Evolutionary conservation across 176 grass and related monocot genomes (phyloP), one percentile per base, ranked within the genome.

Genomic region (Leersia perrieri): DNA sequence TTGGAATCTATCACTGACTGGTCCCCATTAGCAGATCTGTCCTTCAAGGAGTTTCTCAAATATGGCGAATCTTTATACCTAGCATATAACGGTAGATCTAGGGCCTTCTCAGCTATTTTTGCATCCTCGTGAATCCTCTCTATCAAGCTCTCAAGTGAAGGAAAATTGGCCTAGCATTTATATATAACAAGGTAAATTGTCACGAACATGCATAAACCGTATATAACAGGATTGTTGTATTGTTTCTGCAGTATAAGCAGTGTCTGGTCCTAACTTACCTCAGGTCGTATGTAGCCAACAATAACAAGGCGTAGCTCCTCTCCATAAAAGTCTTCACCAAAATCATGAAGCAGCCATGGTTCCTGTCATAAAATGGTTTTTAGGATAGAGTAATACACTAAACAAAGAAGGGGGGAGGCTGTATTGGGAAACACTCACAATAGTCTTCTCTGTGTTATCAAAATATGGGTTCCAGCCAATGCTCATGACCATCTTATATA

Each of bases 381-480:
- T 66, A 87, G 65, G 88, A 26, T 33, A 77, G 75, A 80, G 11
- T 82, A 68, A 73, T 81, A 77, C 4, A 63, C 70, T 35, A 23
- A 53, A 44, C n/a, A 82, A 81, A 5, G 33, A 85, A 25, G 25
- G 16, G 27, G n/a, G n/a, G n/a, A n/a, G n/a, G 42, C 44, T 70
- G n/a, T 53, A 33, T 38, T 80, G 34, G 71, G 66, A 42, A 75
- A 75, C 20, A 89, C 96, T 79, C 75, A 95, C 96, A 40, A 95
- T 84, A 36, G 92, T 95, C 87, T 98, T 98, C 86, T 98, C 86
- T 11, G 90, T 91, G 74, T 98, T 93, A 66, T 95, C 88, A 23
- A 98, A 98, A 85, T 95, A 98, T 29, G 92, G 92, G 86, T 98
- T 98, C 96, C 96, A 99, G 63, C 96, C 96, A 64, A 99, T 91